Evolutionary conservation across 257 asterid genomes (phyloP), one percentile per base, ranked within the genome.

Genomic region (Osmanthus fragrans): DNA sequence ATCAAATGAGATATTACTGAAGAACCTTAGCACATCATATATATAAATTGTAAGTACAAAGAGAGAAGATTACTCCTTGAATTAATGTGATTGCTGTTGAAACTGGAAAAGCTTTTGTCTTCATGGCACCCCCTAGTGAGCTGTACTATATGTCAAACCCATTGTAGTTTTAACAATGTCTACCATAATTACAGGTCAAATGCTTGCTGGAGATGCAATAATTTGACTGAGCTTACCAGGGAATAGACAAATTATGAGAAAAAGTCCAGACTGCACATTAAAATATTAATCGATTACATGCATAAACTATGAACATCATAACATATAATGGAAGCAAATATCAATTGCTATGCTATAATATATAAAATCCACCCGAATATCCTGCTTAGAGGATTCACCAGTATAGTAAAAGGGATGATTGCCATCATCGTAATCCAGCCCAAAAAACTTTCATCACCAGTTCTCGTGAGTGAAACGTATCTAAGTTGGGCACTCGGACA

Each of bases 381-480:
- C 87, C 92, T 90, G 91, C 92, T 85, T 13, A 88, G 84, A 92
- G 84, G 83, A 97, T 92, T 97, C 81, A 92, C 78, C 49, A 94
- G 75, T 66, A 94, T 92, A 8, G 95, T 94, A 86, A 96, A 93
- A 49, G 97, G 98, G 82, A 93, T 93, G 79, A 91, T 93, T 36
- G 97, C 98, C 86, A 93, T 84, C 89, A 91, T 91, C 5, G 95
- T 91, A 96, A 91, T 93, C 98, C 90, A 83, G 66, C 65, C 76
- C 30, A 82, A 80, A 27, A 77, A 65, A 76, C 58, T 68, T 39
- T 71, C 45, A 82, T 75, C 37, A n/a, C 42, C 65, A 79, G 49
- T 54, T 80, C 71, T 77, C 72, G 81, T 73, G 18, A 45, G 32
- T 69, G 42, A 45, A 70, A 54, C 32, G 23, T 33, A 74, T 68